phyloP scores from a whole-genome alignment of 768 basidiomycete species.

The Lactifluus volemus region DNA sequence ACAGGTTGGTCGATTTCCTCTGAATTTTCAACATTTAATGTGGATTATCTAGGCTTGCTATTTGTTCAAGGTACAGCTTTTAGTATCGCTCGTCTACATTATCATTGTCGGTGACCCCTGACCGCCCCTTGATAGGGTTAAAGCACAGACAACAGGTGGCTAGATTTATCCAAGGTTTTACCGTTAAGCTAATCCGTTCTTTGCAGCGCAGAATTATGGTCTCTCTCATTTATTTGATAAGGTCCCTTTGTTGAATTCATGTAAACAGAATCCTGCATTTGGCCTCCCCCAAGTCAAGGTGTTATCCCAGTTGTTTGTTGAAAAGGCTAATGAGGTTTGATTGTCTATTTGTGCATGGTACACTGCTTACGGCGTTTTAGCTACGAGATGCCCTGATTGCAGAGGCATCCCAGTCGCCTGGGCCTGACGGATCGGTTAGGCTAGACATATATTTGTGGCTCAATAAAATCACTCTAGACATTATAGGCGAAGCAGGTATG shows the following conservation, averaged over 20 bases:
- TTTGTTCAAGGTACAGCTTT: conserved; percentile 9
- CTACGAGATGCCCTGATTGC: conserved; percentile 1
- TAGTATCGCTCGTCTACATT: not conserved
- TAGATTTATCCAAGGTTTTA: not conserved
- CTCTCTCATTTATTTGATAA: not conserved
- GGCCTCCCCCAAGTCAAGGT: conserved; percentile 8
- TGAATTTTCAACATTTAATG: not conserved
- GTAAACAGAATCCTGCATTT: conserved; percentile 10
- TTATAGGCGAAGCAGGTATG: conserved; percentile 12
- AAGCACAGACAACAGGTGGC: conserved; percentile 12
- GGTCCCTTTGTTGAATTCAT: not conserved
- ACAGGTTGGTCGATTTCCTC: not conserved
- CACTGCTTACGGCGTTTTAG: not conserved
- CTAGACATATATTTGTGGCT: conserved; percentile 7
- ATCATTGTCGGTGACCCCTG: not conserved
- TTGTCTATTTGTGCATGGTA: not conserved
- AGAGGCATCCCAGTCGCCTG: not conserved
- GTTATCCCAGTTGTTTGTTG: conserved; percentile 6
- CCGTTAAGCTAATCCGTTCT: not conserved
- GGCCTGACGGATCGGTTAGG: conserved; percentile 3
- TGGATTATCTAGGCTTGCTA: conserved; percentile 1
- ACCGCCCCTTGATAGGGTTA: not conserved
- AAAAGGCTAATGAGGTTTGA: conserved; percentile 16
- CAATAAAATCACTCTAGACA: conserved; percentile 12
- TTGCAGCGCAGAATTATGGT: conserved; percentile 12